Evolutionary conservation across 192 early-diverging fungal species (phyloP).

Genomic region (Lobulomyces angularis): DNA sequence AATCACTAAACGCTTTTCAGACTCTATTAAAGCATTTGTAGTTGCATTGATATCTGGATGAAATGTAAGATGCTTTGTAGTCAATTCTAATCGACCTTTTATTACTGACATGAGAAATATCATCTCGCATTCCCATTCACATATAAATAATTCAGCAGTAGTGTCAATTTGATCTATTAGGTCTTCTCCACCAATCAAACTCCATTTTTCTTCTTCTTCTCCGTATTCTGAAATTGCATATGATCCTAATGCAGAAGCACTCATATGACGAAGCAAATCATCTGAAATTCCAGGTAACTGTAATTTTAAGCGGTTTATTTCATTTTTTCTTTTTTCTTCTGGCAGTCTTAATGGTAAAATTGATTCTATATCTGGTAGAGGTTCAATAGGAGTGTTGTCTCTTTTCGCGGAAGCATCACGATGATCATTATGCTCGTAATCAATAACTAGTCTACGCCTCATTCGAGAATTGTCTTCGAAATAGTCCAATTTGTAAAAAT

Average conservation of each 20-base stretch:
- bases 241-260: not conserved
- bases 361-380: conserved; percentile 1
- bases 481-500: conserved; percentile 26
- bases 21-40: conserved; percentile 10
- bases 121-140: conserved; percentile 23
- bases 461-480: conserved; percentile 28
- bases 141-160: conserved; percentile 12
- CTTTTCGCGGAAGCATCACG: conserved; percentile 18
- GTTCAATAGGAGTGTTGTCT: conserved; percentile 17
- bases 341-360: conserved; percentile 6
- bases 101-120: conserved; percentile 35
- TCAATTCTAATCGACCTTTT: conserved; percentile 28
- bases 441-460: conserved; percentile 17
- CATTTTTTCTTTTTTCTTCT: conserved; percentile 7
- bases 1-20: conserved; percentile 11
- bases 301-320: conserved; percentile 2
- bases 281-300: conserved; percentile 3
- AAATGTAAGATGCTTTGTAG: conserved; percentile 19
- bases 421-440: conserved; percentile 36
- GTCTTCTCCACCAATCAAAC: conserved; percentile 20
- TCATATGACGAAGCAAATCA: not conserved
- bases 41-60: conserved; percentile 23
- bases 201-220: conserved; percentile 26
- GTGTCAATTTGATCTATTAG: conserved; percentile 3
- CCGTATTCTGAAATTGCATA: conserved; percentile 11